Base-by-base conservation (phyloP, 2,329 filamentous ascomycete genomes). In the Thelonectria olida region DNA sequence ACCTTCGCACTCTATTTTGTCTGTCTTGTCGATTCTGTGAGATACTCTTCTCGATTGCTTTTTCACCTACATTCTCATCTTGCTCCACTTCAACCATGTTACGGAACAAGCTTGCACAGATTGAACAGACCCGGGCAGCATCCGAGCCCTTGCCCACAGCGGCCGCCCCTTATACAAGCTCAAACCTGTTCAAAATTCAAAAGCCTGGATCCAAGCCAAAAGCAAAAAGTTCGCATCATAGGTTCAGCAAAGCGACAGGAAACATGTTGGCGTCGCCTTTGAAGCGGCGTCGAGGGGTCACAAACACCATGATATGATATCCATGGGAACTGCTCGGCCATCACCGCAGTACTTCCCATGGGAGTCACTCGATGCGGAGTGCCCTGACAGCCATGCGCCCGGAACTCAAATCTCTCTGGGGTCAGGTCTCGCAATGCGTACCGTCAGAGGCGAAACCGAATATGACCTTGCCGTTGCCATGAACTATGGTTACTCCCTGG, bases 401-500 rank as follows among this genome's bases (percentile, higher is more conserved):
- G 19, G 7, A 23, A n/a, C 4, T 19, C 9, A 8, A 20, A 19
- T 9, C 20, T 20, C 28, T 25, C 15, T 34, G 12, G 52, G 20
- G 15, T 47, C 48, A 38, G 27, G 42, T 38, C 27, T 54, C 9
- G 4, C 22, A 8, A 31, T 56, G 31, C 52, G 44, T 13, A 31
- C 7, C 28, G 9, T 15, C 36, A 62, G 63, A 12, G 63, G 62
- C 9, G 64, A 71, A 10, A n/a, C n/a, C 7, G 61, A 51, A 2
- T 70, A 67, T 15, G 66, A 70, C 31, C 52, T 72, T 9, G 61
- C 59, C 15, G 87, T 91, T 48, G 86, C 88, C 2, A 84, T 92
- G 70, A 92, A 93, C 74, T 93, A 93, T 73, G 89, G 89, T n/a
- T 88, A 91, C 73, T 86, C 89, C 3, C 85, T 45, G 91, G 91